A percentile compares a stretch with the other conserved stretches of the same genome.
These are phyloP conservation scores for Litsea cubeba DNA, from an alignment of 164 flowering plant genomes.

Conservation along the genomic window DNA sequence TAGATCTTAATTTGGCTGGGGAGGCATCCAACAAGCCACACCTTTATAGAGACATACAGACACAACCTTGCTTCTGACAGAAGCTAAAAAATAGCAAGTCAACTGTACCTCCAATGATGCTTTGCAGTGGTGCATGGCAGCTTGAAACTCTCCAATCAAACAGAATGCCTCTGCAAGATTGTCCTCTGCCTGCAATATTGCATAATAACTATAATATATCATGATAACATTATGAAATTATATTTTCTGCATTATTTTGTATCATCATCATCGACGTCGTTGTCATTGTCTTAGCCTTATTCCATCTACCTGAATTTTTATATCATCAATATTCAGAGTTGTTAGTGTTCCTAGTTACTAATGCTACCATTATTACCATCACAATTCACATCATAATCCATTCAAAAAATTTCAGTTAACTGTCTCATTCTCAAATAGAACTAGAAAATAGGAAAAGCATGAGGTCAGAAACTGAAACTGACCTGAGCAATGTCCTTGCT, in stretches of 20 bases:
- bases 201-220: neutral
- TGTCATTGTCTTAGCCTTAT: neutral
- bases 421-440: neutral
- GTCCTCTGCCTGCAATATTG: conserved; percentile 58
- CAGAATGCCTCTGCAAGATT: conserved; percentile 69
- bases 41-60: too few relatives aligned
- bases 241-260: too few relatives aligned
- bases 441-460: neutral
- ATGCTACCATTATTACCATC: neutral
- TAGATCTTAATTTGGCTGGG: too few relatives aligned
- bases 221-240: neutral
- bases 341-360: neutral
- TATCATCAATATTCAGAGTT: neutral
- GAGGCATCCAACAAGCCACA: too few relatives aligned
- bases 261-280: too few relatives aligned
- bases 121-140: conserved; percentile 56
- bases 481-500: conserved; percentile 77
- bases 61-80: neutral
- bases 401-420: neutral
- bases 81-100: neutral
- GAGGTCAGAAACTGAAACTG: conserved; percentile 14
- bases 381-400: neutral
- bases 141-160: conserved; percentile 44
- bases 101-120: conserved; percentile 63
- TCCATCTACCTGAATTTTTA: neutral